Conservation (phyloP, 2,329 filamentous ascomycete genomes). For the Thielaviopsis cerberus region DNA sequence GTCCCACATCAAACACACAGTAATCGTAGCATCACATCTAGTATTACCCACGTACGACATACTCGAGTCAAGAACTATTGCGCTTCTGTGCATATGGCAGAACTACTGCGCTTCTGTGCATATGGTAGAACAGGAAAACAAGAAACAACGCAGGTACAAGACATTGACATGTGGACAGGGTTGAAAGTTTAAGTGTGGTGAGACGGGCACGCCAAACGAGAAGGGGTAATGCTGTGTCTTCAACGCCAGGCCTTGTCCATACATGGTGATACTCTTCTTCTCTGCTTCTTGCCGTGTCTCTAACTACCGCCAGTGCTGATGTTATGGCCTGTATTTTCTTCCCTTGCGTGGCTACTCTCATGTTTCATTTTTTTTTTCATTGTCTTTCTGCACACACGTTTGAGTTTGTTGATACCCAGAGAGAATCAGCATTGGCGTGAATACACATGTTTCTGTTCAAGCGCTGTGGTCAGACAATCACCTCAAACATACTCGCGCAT, state of each 20-base stretch:
- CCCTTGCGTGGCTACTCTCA: background rate
- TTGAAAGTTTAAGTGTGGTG: background rate
- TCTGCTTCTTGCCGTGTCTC: background rate
- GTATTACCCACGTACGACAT: background rate
- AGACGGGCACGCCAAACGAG: background rate
- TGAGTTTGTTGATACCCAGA: background rate
- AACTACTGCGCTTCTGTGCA: no score
- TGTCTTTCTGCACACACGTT: background rate
- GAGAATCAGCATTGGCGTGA: background rate
- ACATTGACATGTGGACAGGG: background rate
- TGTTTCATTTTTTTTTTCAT: background rate
- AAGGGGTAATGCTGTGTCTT: background rate
- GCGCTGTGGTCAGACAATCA: no score
- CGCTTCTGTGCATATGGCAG: background rate
- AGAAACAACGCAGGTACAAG: background rate
- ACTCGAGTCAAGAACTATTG: background rate
- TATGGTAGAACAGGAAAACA: background rate
- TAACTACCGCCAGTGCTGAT: background rate
- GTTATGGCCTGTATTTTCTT: background rate
- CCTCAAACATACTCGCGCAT: no score
- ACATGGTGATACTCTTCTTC: no score
- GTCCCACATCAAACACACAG: no score
- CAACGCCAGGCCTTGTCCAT: no score
- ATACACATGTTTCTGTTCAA: background rate
- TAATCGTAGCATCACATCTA: no score